Percentiles rank a stretch among this genome's conserved stretches.
Conservation (phyloP, 2,329 filamentous ascomycete genomes). For the Parasarocladium wereldwijsianum region DNA sequence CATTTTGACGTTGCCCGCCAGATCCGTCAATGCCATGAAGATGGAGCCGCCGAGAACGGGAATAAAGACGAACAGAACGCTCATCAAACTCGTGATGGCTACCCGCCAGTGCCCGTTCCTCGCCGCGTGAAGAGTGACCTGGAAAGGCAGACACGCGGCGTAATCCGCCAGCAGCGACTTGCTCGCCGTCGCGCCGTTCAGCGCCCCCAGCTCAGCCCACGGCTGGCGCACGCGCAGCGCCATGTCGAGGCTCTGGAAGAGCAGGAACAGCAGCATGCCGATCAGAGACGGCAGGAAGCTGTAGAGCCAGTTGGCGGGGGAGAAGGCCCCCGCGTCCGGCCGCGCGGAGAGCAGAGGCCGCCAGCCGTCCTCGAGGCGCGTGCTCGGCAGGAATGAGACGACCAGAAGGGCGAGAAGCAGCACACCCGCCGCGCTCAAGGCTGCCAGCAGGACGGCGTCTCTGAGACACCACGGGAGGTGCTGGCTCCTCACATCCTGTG, state of each 20-base stretch:
- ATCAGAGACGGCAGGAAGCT: conserved; percentile 57
- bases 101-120: conserved; percentile 51
- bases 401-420: conserved; percentile 59
- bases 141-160: conserved; percentile 45
- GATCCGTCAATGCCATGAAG: conserved; percentile 57
- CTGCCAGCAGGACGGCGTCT: conserved; percentile 49
- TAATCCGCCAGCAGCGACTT: conserved; percentile 57
- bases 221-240: conserved; percentile 52
- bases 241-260: conserved; percentile 53
- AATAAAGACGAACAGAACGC: conserved; percentile 43
- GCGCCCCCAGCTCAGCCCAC: conserved; percentile 46
- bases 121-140: conserved; percentile 40
- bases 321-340: conserved; percentile 54
- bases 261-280: conserved; percentile 51
- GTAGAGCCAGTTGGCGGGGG: conserved; percentile 77
- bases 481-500: conserved; percentile 25
- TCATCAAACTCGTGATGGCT: conserved; percentile 44
- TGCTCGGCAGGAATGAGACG: conserved; percentile 62
- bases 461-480: conserved; percentile 69
- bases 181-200: conserved; percentile 45
- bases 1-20: conserved; percentile 40
- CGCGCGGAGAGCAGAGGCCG: conserved; percentile 48
- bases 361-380: conserved; percentile 56
- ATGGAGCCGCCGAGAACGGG: conserved; percentile 55
- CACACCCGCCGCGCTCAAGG: conserved; percentile 42